Conservation (phyloP, 768 basidiomycete species). For the Rickenella mellea region DNA sequence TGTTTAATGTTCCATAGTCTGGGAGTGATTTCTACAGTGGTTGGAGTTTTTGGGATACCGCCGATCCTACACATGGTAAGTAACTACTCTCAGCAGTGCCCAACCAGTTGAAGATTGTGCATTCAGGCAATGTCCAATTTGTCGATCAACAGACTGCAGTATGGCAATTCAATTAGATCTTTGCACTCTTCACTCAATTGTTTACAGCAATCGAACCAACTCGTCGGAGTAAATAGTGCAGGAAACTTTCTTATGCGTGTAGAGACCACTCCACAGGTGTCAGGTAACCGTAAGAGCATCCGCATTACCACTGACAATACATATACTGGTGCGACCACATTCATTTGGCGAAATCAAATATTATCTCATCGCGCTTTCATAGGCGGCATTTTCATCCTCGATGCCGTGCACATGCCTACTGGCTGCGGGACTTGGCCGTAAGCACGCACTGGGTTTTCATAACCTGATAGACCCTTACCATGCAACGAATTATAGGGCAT, state of each 20-base stretch:
- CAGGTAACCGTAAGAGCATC: constrained; percentile 62
- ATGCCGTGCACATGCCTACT: constrained; percentile 82
- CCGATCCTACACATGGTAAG: constrained; percentile 72
- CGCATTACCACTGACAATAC: constrained; percentile 59
- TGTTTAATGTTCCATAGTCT: no score
- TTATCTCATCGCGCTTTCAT: constrained; percentile 17
- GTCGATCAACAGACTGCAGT: constrained; percentile 6
- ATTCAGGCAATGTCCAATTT: constrained; percentile 5
- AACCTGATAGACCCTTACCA: neutral
- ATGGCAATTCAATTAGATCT: constrained; percentile 4
- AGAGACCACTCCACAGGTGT: constrained; percentile 70
- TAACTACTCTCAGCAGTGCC: constrained; percentile 28
- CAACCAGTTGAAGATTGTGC: neutral
- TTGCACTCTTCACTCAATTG: constrained; percentile 1
- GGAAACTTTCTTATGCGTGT: constrained; percentile 84
- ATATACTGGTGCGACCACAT: constrained; percentile 34
- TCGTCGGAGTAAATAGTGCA: constrained; percentile 55
- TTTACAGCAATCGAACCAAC: constrained; percentile 40
- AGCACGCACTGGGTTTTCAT: constrained; percentile 9
- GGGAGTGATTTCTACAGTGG: constrained; percentile 75
- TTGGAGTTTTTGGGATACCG: constrained; percentile 60
- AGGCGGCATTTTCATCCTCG: constrained; percentile 64
- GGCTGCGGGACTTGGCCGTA: constrained; percentile 85
- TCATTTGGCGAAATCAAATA: neutral
- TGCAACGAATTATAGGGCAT: constrained; percentile 20